A percentile compares a stretch with the other conserved stretches of the same genome.
Conservation (phyloP, 2,329 filamentous ascomycete genomes). For the Dendryphion nanum region DNA sequence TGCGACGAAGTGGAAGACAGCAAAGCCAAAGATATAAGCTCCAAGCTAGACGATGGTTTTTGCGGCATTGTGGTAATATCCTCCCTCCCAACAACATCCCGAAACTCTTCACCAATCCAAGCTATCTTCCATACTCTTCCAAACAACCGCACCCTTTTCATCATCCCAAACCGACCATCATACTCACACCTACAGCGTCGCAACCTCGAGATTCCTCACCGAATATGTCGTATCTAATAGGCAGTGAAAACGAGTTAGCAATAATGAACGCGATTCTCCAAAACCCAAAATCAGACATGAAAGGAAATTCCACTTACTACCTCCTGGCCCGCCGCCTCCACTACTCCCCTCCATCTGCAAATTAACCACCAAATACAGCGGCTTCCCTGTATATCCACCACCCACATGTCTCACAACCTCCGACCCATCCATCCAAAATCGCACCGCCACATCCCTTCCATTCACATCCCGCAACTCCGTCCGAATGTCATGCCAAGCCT, state of each 20-base stretch:
- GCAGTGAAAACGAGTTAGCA: no score
- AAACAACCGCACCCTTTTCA: no score
- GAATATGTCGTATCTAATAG: constrained; percentile 26
- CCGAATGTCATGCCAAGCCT: constrained; percentile 51
- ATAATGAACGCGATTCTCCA: constrained; percentile 6
- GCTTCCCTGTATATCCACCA: constrained; percentile 46
- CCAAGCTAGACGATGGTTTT: no score
- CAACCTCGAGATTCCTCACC: constrained; percentile 21
- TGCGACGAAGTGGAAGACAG: not conserved
- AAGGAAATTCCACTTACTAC: constrained; percentile 14
- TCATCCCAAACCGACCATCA: no score
- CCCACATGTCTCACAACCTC: constrained; percentile 53
- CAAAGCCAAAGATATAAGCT: not conserved
- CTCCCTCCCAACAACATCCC: no score
- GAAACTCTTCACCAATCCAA: no score
- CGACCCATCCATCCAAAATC: constrained; percentile 55
- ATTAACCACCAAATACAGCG: constrained; percentile 32
- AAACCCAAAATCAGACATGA: not conserved
- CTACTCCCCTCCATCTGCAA: constrained; percentile 35
- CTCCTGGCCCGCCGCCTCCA: constrained; percentile 19
- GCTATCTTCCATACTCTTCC: no score
- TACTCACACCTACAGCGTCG: constrained; percentile 21
- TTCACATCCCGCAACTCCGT: constrained; percentile 53
- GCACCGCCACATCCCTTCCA: constrained; percentile 52
- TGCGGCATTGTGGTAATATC: no score